Evolutionary conservation across 306 rosid species (phyloP), one percentile per base, ranked within the genome.

Genomic region (Gillenia trifoliata): DNA sequence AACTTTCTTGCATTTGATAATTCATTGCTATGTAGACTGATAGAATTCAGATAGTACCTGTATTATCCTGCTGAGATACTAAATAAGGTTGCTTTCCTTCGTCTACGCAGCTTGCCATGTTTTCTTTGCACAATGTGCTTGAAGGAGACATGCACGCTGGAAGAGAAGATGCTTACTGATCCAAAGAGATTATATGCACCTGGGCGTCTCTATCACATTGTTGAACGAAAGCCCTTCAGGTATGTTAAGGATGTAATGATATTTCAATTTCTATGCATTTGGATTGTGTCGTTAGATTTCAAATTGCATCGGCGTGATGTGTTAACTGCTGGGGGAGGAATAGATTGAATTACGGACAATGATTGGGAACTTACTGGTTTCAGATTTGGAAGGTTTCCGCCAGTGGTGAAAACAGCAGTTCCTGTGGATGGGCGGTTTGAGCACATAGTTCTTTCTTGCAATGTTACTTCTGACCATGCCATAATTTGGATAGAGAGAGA

Each of bases 371-470:
- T 85, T 12, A 68, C 65, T 36, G 67, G 66, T 71, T 89, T 82
- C 89, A 94, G 99, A 86, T 49, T 70, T 8, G 95, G 96, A 81
- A 87, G 99, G 79, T 88, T 85, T 81, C 97, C 96, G 1, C 99
- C 99, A 0, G 93, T 90, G 55, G 99, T 94, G 68, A 86, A 89
- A 86, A 94, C 98, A 26, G 98, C 98, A 1, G 97, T 94, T 63
- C 98, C 98, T 28, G 97, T 94, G 52, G 99, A 94, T 82, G 97
- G 96, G 85, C 90, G 99, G 74, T 94, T 94, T 70, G 99, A 94
- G 74, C 96, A 90, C 75, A 12, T 92, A 50, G 99, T 94, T 79
- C 88, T 94, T 79, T 91, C 99, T 73, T 94, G 99, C 87, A 89
- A 94, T 77, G 90, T 92, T 67, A 82, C 88, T 66, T 47, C 93